These are phyloP conservation scores for Termitomyces sp. DNA, from an alignment of 768 basidiomycete genomes.

Conservation along the genomic window DNA sequence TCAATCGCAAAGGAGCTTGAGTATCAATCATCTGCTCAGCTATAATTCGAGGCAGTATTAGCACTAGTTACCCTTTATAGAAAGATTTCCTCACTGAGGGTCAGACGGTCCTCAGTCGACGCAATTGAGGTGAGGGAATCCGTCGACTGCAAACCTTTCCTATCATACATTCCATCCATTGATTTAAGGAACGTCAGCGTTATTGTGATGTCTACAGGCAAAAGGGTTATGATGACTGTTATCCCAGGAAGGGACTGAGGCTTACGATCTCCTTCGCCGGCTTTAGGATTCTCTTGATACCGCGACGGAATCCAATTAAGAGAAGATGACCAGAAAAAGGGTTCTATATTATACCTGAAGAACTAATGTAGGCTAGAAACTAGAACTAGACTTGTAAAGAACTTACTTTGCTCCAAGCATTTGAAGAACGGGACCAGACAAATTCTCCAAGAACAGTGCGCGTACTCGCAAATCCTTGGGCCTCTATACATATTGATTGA, in stretches of 20 bases:
- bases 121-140: conserved; percentile 2
- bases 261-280: conserved; percentile 47
- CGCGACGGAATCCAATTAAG: conserved; percentile 65
- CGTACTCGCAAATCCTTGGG: conserved; percentile 36
- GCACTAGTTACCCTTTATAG: not conserved
- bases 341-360: conserved; percentile 50
- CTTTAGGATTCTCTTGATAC: conserved; percentile 43
- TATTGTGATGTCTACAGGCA: conserved; percentile 48
- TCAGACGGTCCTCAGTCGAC: conserved; percentile 11
- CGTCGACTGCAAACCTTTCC: not conserved
- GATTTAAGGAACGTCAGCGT: conserved; percentile 49
- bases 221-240: not conserved
- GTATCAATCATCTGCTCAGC: conserved; percentile 31
- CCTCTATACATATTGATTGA: conserved; percentile 17
- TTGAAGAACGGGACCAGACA: conserved; percentile 47
- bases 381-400: not conserved
- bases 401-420: conserved; percentile 55
- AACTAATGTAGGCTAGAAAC: not conserved
- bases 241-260: too few relatives aligned
- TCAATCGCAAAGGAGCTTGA: conserved; percentile 29
- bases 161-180: conserved; percentile 20
- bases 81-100: conserved; percentile 11
- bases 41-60: conserved; percentile 4
- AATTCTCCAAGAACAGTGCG: conserved; percentile 45
- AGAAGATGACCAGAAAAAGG: conserved; percentile 63